Evolutionary conservation across 2,329 filamentous ascomycete genomes (phyloP).

Genomic region (Coccinonectria pachysandricola): DNA sequence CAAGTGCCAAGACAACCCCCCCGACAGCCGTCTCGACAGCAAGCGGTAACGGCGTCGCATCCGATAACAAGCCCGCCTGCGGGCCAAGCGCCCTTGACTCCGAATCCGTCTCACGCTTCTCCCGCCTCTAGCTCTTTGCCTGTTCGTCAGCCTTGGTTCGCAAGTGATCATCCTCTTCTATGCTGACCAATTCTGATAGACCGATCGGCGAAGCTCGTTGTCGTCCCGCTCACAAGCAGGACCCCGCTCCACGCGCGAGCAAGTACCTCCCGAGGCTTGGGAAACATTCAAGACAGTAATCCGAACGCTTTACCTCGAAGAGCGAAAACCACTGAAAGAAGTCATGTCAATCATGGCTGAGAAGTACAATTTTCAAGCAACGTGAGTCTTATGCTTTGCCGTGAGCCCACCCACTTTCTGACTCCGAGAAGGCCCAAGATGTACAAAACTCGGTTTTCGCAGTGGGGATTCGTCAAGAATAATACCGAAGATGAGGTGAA

Average conservation of each 20-base stretch:
- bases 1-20: conserved; percentile 15
- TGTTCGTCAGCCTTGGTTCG: conserved; percentile 14
- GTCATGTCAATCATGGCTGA: conserved; percentile 42
- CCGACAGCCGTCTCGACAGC: conserved; percentile 15
- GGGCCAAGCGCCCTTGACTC: conserved; percentile 23
- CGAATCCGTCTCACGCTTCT: conserved; percentile 16
- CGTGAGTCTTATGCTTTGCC: conserved; percentile 24
- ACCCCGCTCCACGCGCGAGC: conserved; percentile 29
- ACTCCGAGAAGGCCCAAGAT: conserved; percentile 34
- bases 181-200: too few relatives aligned
- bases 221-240: conserved; percentile 22
- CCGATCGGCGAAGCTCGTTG: conserved; percentile 18
- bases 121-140: conserved; percentile 15
- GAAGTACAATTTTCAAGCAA: conserved; percentile 37
- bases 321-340: conserved; percentile 40
- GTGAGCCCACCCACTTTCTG: conserved; percentile 6
- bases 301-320: conserved; percentile 35
- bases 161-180: too few relatives aligned
- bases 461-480: conserved; percentile 46
- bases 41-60: too few relatives aligned
- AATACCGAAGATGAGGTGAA: conserved; percentile 44
- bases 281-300: conserved; percentile 37
- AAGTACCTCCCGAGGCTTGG: conserved; percentile 36
- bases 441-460: conserved; percentile 46
- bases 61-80: conserved; percentile 18